Percentiles rank a stretch among this genome's conserved stretches.
Conservation (phyloP, 1,284 basidiomycete species). For the Malassezia slooffiae region DNA sequence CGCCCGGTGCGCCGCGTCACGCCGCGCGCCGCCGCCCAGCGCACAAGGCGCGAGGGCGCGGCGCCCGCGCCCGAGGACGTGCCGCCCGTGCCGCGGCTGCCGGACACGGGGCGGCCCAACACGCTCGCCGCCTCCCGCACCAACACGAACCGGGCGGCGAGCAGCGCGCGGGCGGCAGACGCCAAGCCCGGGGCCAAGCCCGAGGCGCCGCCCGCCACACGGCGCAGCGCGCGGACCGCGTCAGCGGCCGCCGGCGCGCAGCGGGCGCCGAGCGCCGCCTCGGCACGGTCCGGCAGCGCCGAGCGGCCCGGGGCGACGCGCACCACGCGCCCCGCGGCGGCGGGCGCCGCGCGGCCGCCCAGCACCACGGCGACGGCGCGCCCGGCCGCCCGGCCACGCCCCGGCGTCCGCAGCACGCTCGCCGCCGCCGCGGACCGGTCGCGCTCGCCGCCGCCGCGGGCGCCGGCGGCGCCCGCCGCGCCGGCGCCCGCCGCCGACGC, state of each 20-base stretch:
- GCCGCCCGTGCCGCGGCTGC: constrained; percentile 6
- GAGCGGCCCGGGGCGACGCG: neutral
- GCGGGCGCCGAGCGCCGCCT: constrained; percentile 14
- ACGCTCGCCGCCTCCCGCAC: constrained; percentile 10
- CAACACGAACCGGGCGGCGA: constrained; percentile 1
- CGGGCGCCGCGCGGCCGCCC: neutral
- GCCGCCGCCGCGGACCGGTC: neutral
- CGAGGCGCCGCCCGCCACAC: neutral
- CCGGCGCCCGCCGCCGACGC: neutral
- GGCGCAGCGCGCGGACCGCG: constrained; percentile 2
- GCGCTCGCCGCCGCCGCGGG: neutral
- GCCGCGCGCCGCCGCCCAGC: constrained; percentile 13
- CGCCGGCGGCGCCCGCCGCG: neutral
- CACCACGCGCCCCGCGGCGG: constrained; percentile 3
- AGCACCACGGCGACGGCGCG: neutral
- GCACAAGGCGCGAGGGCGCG: constrained; percentile 4
- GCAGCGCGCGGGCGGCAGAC: too few relatives aligned
- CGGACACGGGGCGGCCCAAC: neutral
- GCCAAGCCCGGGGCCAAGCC: too few relatives aligned
- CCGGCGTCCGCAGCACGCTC: neutral
- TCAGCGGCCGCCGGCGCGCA: neutral
- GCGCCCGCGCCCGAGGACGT: constrained; percentile 1
- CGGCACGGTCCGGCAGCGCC: constrained; percentile 11
- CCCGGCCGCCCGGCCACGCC: constrained; percentile 1
- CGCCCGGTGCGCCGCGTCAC: constrained; percentile 7